Evolutionary conservation across 805 yeast genomes (phyloP).

Genomic region (Clavispora phyllophila): DNA sequence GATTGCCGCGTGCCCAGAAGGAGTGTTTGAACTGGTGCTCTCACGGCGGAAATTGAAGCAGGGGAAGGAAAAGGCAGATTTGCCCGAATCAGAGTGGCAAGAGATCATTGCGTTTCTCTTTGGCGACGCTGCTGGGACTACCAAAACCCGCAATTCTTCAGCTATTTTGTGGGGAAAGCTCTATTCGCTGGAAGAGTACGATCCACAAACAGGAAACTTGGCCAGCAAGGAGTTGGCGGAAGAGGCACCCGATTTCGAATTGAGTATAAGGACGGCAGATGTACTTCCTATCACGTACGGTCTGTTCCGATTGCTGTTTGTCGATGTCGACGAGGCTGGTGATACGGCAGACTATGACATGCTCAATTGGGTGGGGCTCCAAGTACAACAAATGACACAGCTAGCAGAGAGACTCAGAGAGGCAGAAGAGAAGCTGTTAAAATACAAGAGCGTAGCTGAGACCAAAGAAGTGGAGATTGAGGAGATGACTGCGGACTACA

Average conservation of each 20-base stretch:
- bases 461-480: constrained; percentile 9
- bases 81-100: constrained; percentile 16
- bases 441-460: background rate
- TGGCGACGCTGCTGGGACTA: background rate
- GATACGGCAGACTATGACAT: constrained; percentile 9
- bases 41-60: constrained; percentile 4
- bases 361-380: constrained; percentile 13
- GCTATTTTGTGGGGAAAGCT: constrained; percentile 17
- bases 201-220: constrained; percentile 19
- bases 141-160: background rate
- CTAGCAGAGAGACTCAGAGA: constrained; percentile 2
- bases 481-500: constrained; percentile 12
- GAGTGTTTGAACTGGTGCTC: constrained; percentile 9
- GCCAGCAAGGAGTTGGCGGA: constrained; percentile 17
- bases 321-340: constrained; percentile 4
- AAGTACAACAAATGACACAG: constrained; percentile 2
- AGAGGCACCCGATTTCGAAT: constrained; percentile 9
- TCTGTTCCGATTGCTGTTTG: constrained; percentile 3
- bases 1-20: constrained; percentile 16
- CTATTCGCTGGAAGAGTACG: constrained; percentile 20
- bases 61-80: constrained; percentile 7
- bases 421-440: background rate
- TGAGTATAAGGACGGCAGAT: constrained; percentile 8
- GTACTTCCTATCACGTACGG: constrained; percentile 11
- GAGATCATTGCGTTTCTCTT: constrained; percentile 16